Evolutionary conservation across 345 rosid genomes (phyloP), one percentile per base, ranked within the genome.

Genomic region (Corchorus olitorius): DNA sequence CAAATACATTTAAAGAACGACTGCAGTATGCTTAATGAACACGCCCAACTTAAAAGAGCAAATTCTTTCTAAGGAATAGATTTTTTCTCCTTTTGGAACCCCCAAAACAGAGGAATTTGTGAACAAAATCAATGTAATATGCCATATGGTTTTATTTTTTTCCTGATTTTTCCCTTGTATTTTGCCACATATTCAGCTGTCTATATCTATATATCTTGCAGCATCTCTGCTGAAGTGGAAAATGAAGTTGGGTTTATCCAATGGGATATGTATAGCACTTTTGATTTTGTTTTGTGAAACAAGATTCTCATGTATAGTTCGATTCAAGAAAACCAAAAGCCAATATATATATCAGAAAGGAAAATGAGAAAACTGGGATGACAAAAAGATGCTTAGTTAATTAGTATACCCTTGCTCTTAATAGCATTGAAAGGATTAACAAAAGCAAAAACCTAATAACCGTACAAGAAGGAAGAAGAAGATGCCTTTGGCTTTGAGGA

Each of bases 231-330:
- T 59, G 55, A 45, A 73, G 55, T 65, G 82, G 82, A 66, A 63
- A 71, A 49, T 60, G 70, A 64, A 78, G 69, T 71, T 61, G 78
- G 67, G 55, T 81, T 79, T 79, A 74, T 85, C 86, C 81, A 72
- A 13, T 64, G 58, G 63, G 50, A 39, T 39, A 27, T 39, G 48
- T 27, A 34, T n/a, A 33, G 17, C 60, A 46, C 75, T 41, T 53
- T 50, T 19, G 62, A 55, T 17, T 50, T 64, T 35, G 66, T 45
- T 35, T 12, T 33, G 60, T 5, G 34, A 41, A 27, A 48, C 15
- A 39, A 81, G 80, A 80, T 80, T 80, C 88, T 77, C 65, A 61
- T 19, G 27, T 27, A 27, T 9, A 68, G 79, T 64, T 65, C 48
- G n/a, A 61, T 77, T 68, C 75, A 76, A 82, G 68, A 70, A 69